A percentile compares a stretch with the other conserved stretches of the same genome.
Conservation (phyloP, 1,284 basidiomycete genomes). For the Coniophora puteana region DNA sequence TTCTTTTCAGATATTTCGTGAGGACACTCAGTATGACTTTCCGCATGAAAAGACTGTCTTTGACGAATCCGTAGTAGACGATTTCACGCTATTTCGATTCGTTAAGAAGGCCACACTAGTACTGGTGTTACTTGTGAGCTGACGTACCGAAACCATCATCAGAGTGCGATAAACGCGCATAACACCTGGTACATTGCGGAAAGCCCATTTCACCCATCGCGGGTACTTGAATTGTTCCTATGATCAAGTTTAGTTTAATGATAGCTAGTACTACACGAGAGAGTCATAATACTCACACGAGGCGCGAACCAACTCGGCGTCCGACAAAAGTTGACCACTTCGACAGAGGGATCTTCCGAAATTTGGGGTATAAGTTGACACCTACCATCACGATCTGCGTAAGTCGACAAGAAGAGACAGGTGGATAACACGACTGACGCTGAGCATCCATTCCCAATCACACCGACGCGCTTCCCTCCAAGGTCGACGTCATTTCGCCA, state of each 20-base stretch:
- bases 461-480: constrained; percentile 49
- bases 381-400: constrained; percentile 26
- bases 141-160: constrained; percentile 41
- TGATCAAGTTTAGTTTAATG: neutral
- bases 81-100: neutral
- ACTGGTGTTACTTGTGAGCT: neutral
- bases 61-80: too few species aligned
- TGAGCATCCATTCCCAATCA: constrained; percentile 65
- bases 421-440: constrained; percentile 35
- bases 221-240: constrained; percentile 42
- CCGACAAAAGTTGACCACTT: constrained; percentile 50
- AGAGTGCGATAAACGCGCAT: constrained; percentile 43
- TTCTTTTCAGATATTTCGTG: constrained; percentile 39
- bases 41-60: too few species aligned
- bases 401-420: constrained; percentile 10
- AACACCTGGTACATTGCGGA: constrained; percentile 43
- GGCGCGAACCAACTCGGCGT: constrained; percentile 48
- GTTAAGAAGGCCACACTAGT: neutral
- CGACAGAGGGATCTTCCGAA: constrained; percentile 41
- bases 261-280: neutral
- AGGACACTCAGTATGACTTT: too few species aligned
- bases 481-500: constrained; percentile 56
- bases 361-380: constrained; percentile 52
- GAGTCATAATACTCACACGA: constrained; percentile 30
- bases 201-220: constrained; percentile 40